Evolutionary conservation across 441 rosid genomes (phyloP).

Genomic region (Raphanus hybrid): DNA sequence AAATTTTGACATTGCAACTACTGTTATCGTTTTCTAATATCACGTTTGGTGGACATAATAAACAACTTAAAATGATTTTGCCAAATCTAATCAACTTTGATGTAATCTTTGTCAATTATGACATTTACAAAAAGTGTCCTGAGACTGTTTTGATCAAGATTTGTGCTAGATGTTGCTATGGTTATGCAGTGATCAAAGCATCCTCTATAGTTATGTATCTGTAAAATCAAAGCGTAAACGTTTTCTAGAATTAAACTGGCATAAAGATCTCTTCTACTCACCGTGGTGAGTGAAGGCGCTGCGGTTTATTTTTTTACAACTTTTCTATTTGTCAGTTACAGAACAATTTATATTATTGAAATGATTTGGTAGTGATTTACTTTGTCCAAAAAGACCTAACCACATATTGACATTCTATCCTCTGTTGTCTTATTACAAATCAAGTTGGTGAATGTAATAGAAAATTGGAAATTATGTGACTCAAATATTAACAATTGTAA

Average conservation of each 20-base stretch:
- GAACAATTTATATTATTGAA: background rate
- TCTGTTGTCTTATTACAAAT: background rate
- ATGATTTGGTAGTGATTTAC: background rate
- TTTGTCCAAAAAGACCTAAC: background rate
- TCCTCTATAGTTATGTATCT: background rate
- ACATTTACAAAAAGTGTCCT: background rate
- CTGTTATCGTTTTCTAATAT: conserved; percentile 5
- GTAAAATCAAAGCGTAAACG: background rate
- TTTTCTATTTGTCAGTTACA: background rate
- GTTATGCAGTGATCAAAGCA: background rate
- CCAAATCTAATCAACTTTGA: background rate
- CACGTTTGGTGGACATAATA: conserved; percentile 1
- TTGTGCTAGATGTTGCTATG: background rate
- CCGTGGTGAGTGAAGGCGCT: background rate
- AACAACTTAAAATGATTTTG: background rate
- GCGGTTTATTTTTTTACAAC: no score
- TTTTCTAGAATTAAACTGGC: background rate
- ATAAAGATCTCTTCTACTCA: background rate
- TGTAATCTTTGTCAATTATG: background rate
- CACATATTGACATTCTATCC: background rate
- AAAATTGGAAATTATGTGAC: background rate
- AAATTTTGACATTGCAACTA: background rate
- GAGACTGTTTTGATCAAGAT: background rate
- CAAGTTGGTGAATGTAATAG: background rate
- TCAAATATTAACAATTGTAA: background rate